These are phyloP conservation scores for Neonectria hederae DNA, from an alignment of 2,329 filamentous ascomycete species.

Conservation along the genomic window DNA sequence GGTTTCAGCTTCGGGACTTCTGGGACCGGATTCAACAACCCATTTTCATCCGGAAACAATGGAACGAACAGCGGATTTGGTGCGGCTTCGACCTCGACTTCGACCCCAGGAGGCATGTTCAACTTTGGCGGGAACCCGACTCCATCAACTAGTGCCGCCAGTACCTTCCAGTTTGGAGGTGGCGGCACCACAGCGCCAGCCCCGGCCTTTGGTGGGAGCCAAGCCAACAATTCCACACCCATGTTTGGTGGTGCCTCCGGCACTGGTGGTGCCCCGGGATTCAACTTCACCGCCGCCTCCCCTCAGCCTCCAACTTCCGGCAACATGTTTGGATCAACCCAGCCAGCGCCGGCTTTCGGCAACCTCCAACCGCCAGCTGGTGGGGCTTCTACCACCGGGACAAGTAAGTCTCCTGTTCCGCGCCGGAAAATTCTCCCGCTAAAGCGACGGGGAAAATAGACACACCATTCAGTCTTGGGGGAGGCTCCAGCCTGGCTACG, in stretches of 20 bases:
- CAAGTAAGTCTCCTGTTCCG: slow-evolving; percentile 57
- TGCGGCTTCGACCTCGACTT: slow-evolving; percentile 32
- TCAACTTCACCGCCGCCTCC: slow-evolving; percentile 52
- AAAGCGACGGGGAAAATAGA: slow-evolving; percentile 60
- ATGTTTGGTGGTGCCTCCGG: slow-evolving; percentile 46
- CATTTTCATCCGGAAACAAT: slow-evolving; percentile 47
- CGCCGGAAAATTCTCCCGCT: slow-evolving; percentile 55
- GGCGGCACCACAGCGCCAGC: slow-evolving; percentile 36
- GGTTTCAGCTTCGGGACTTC: slow-evolving; percentile 48
- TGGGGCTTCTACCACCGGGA: slow-evolving; percentile 57
- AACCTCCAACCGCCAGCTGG: slow-evolving; percentile 54
- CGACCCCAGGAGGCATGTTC: slow-evolving; percentile 45
- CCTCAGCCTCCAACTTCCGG: slow-evolving; percentile 41
- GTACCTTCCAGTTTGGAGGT: slow-evolving; percentile 52
- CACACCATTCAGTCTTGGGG: slow-evolving; percentile 65
- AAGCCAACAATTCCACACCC: slow-evolving; percentile 37
- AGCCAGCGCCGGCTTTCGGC: slow-evolving; percentile 48
- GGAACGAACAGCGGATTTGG: slow-evolving; percentile 37
- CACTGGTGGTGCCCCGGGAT: slow-evolving; percentile 45
- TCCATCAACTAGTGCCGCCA: slow-evolving; percentile 38
- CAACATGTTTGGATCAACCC: slow-evolving; percentile 48
- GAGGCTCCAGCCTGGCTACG: slow-evolving; percentile 68
- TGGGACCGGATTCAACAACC: slow-evolving; percentile 50
- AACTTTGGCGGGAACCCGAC: slow-evolving; percentile 49
- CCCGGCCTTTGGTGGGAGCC: slow-evolving; percentile 43